Conservation (phyloP, 2,329 filamentous ascomycete species). For the Ophiobolus disseminans region DNA sequence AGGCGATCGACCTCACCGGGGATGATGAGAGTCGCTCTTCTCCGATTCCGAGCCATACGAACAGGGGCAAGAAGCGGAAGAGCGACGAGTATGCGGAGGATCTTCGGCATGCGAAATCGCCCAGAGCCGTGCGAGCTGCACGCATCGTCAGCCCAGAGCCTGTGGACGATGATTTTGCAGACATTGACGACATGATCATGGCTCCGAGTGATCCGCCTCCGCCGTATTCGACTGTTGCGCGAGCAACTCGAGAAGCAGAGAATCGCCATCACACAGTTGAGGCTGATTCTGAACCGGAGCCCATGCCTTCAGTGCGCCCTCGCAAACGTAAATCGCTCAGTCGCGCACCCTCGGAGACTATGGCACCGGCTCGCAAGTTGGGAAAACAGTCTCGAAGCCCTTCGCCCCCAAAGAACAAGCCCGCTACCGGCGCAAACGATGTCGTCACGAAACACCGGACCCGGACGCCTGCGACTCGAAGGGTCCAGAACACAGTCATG, state of each 20-base stretch:
- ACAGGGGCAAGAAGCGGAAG: conserved; percentile 52
- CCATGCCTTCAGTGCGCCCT: conserved; percentile 12
- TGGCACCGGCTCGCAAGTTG: conserved; percentile 36
- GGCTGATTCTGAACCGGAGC: too few species aligned
- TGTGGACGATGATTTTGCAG: conserved; percentile 40
- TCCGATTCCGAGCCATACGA: conserved; percentile 21
- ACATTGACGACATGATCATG: conserved; percentile 48
- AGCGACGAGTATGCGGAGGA: conserved; percentile 53
- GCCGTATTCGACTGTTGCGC: conserved; percentile 55
- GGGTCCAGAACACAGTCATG: conserved; percentile 29
- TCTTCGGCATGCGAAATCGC: conserved; percentile 20
- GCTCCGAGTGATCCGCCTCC: conserved; percentile 40
- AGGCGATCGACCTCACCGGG: conserved; percentile 48
- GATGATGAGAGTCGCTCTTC: conserved; percentile 27
- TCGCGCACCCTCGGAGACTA: conserved; percentile 34
- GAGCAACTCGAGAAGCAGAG: conserved; percentile 4
- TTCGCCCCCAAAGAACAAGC: conserved; percentile 21
- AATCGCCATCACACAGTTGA: conserved; percentile 16
- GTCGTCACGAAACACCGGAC: conserved; percentile 1
- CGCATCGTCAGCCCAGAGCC: conserved; percentile 21
- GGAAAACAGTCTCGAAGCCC: conserved; percentile 32
- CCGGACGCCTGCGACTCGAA: conserved; percentile 22
- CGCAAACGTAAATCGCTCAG: conserved; percentile 44
- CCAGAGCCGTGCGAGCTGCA: conserved; percentile 18
- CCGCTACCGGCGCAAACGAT: neutral